Evolutionary conservation across 169 alveolate species (phyloP).

Genomic region (Plasmodium sp.): DNA sequence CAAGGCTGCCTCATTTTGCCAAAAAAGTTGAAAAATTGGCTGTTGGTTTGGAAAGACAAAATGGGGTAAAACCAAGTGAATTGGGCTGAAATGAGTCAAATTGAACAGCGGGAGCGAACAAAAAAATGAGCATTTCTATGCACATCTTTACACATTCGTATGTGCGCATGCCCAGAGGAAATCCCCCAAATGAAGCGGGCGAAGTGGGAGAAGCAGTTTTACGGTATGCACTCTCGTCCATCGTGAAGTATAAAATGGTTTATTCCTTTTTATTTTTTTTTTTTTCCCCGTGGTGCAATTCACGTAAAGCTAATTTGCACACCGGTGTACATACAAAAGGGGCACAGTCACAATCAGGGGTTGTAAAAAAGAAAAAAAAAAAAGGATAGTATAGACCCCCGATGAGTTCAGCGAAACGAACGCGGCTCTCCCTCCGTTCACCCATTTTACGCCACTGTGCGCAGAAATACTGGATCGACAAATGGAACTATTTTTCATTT

Average conservation of each 20-base stretch:
- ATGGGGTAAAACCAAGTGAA: neutral
- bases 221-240: neutral
- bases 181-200: neutral
- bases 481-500: neutral
- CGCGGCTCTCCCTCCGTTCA: neutral
- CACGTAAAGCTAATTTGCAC: neutral
- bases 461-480: neutral
- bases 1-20: constrained; percentile 1
- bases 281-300: neutral
- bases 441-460: neutral
- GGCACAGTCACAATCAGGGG: neutral
- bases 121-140: neutral
- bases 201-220: neutral
- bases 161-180: neutral
- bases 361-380: neutral
- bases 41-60: neutral
- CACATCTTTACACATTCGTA: neutral
- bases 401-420: neutral
- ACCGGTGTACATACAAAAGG: neutral
- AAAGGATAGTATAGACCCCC: neutral
- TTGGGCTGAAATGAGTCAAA: neutral
- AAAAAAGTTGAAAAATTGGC: neutral
- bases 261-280: neutral
- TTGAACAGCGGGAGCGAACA: neutral
- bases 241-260: neutral